A percentile compares a stretch with the other conserved stretches of the same genome.
Conservation (phyloP, 768 basidiomycete species). For the Pulveroboletus sp. region DNA sequence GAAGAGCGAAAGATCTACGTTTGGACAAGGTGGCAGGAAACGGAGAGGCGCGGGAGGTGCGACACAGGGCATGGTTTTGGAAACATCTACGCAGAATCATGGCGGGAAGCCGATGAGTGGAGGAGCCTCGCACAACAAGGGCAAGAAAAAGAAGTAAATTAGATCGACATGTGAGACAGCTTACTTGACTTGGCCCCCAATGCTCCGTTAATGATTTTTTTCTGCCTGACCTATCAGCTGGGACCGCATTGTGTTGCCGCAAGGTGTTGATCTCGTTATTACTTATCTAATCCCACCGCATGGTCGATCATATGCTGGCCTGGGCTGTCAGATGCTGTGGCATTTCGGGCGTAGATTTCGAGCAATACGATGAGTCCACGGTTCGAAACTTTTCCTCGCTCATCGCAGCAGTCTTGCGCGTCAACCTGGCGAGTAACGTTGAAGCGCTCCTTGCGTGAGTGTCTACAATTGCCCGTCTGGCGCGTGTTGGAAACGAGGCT, state of each 20-base stretch:
- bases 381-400: background rate
- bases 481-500: conserved; percentile 30
- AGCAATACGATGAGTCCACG: conserved; percentile 1
- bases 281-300: conserved; percentile 30
- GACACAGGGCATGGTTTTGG: conserved; percentile 56
- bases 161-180: conserved; percentile 21
- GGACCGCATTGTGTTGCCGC: conserved; percentile 19
- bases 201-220: conserved; percentile 21
- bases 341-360: background rate
- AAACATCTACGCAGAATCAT: conserved; percentile 23
- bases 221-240: conserved; percentile 16
- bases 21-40: conserved; percentile 45
- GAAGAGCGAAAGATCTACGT: conserved; percentile 72
- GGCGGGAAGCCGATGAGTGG: conserved; percentile 35
- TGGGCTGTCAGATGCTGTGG: background rate
- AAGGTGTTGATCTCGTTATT: conserved; percentile 1
- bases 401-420: background rate
- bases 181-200: conserved; percentile 14
- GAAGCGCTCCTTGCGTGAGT: conserved; percentile 8
- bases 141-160: conserved; percentile 65
- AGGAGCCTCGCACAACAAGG: conserved; percentile 41
- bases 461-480: conserved; percentile 14
- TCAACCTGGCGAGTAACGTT: background rate
- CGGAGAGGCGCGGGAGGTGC: conserved; percentile 57
- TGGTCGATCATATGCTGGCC: conserved; percentile 2